Evolutionary conservation across 2,329 filamentous ascomycete species (phyloP).

Genomic region (Arthrobotrys iridis): DNA sequence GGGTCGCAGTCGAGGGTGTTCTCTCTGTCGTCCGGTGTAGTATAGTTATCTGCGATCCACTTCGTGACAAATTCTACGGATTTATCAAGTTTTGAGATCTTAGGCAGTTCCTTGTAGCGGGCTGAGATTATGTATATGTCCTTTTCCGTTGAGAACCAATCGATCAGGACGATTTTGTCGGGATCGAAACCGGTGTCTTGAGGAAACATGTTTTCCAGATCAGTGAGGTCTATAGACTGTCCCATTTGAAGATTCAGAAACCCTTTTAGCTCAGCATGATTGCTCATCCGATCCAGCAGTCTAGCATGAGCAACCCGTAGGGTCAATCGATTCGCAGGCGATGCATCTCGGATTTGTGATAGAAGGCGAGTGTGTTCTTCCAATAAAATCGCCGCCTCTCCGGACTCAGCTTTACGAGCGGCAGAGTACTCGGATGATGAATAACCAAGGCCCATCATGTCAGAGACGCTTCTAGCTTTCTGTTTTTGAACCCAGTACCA

Average conservation of each 20-base stretch:
- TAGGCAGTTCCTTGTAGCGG: not conserved
- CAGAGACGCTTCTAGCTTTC: not conserved
- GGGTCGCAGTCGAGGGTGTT: not conserved
- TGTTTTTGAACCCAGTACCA: slow-evolving; percentile 1
- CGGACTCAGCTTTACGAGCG: not conserved
- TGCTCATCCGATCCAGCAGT: not conserved
- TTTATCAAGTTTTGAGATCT: not conserved
- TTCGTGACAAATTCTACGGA: not conserved
- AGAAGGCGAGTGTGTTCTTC: not conserved
- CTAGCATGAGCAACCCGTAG: not conserved
- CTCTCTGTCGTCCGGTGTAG: not conserved
- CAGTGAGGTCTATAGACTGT: not conserved
- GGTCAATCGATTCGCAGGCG: not conserved
- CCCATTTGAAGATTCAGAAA: not conserved
- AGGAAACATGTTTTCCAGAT: not conserved
- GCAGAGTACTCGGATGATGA: not conserved
- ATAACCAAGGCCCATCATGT: not conserved
- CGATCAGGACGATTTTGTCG: not conserved
- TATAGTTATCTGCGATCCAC: not conserved
- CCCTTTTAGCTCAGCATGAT: not conserved
- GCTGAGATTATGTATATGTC: not conserved
- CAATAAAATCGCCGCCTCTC: not conserved
- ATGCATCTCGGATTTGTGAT: slow-evolving; percentile 5
- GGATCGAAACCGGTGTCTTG: too few relatives aligned
- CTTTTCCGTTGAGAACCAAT: not conserved